Base-by-base conservation (phyloP, 1,284 basidiomycete species). In the Psilocybe mexicana region DNA sequence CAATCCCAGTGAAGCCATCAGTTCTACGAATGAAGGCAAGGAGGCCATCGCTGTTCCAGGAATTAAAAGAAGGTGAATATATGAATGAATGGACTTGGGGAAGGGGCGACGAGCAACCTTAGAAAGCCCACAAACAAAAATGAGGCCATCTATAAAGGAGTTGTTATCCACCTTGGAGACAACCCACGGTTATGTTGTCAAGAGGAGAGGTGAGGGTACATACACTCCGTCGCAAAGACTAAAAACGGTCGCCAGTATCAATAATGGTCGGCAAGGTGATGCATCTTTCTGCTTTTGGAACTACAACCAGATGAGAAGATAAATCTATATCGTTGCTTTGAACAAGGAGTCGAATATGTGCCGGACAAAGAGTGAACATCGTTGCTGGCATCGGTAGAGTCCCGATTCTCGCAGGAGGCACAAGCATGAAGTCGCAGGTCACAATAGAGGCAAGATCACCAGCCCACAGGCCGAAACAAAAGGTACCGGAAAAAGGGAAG, bases 1-100 rank as follows among this genome's bases (percentile, higher is more conserved):
- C 70, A 92, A 79, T 61, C 88, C 90, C 64, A 92, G 79, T 61
- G 90, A 83, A 62, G 84, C 82, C 88, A 92, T 90, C 71, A 92
- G 87, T 74, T 92, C 85, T 60, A 90, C 85, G 71, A 92, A 92
- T 59, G 90, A 91, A 68, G 90, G 90, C 68, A 92, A 86, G 67
- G 87, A 75, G 65, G 86, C 79, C 82, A 85, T 88, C 70, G 72
- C 67, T 68, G 70, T 33, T 33, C 67, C 50, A 61, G 63, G 54
- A 59, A 64, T 58, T 64, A 61, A 65, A 71, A 67, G 70, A 70
- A 72, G 60, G 65, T 64, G 70, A 68, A 65, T 64, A 64, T 64
- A 66, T 63, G 67, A 69, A 66, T 65, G 53, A 61, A 67, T 66
- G 63, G 70, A 71, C 69, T 71, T 67, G 69, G 70, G 67, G 70